phyloP scores from a whole-genome alignment of 495 filamentous ascomycete genomes.

The Thermothielavioides terrestris region DNA sequence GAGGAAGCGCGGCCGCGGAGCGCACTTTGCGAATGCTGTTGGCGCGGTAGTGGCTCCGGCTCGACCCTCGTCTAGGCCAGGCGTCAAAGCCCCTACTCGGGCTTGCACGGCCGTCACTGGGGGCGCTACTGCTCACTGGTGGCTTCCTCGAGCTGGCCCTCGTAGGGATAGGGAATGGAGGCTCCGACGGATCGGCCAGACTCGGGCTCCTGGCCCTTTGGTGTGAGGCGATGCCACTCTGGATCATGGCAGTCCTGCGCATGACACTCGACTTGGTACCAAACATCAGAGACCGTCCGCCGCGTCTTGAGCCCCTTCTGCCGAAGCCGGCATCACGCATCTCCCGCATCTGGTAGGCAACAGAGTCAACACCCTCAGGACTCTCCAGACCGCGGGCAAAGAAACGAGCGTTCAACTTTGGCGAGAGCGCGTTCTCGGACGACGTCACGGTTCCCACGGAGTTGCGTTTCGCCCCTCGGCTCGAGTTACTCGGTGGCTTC shows the following conservation, averaged over 20 bases:
- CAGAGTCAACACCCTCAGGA: slow-evolving; percentile 22
- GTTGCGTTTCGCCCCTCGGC: slow-evolving; percentile 30
- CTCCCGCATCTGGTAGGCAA: slow-evolving; percentile 17
- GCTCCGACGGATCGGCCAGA: slow-evolving; percentile 52
- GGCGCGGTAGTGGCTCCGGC: slow-evolving; percentile 35
- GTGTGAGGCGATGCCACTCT: slow-evolving; percentile 66
- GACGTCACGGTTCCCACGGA: slow-evolving; percentile 21
- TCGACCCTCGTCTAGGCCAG: slow-evolving; percentile 34
- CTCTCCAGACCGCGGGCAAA: slow-evolving; percentile 19
- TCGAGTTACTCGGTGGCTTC: slow-evolving; percentile 30
- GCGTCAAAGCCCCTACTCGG: slow-evolving; percentile 50
- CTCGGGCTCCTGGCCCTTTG: slow-evolving; percentile 69
- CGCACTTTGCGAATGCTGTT: slow-evolving; percentile 71
- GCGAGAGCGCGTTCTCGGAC: slow-evolving; percentile 26
- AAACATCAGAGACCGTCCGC: slow-evolving; percentile 23
- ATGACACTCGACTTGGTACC: slow-evolving; percentile 37
- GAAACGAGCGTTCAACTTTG: slow-evolving; percentile 15
- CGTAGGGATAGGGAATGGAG: slow-evolving; percentile 85
- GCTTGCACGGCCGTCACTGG: slow-evolving; percentile 67
- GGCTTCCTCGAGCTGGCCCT: slow-evolving; percentile 78
- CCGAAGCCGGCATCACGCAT: slow-evolving; percentile 23
- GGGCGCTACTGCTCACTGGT: slow-evolving; percentile 53
- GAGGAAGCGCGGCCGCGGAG: slow-evolving; percentile 65
- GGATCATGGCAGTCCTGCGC: slow-evolving; percentile 60
- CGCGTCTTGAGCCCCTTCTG: slow-evolving; percentile 25